Percentiles rank a stretch among this genome's conserved stretches.
Evolutionary conservation across 2,329 filamentous ascomycete species (phyloP).

Genomic region (Sordariomycetes sp.): DNA sequence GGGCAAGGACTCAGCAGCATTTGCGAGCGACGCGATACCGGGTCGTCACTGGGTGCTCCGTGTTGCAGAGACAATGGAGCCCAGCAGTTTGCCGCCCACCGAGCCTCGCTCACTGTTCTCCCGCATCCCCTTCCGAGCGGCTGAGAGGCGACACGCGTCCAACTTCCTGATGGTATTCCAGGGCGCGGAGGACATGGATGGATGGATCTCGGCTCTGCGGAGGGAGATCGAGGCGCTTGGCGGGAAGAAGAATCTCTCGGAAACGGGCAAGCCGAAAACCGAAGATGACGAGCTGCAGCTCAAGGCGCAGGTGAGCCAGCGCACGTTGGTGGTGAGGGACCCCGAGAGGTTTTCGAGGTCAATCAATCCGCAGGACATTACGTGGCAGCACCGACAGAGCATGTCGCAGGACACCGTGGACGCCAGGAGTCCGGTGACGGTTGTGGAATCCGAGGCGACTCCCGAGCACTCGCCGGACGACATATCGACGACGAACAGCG

Average conservation of each 20-base stretch:
- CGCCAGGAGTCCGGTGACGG: slow-evolving; percentile 7
- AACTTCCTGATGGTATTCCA: slow-evolving; percentile 66
- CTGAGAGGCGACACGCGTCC: slow-evolving; percentile 45
- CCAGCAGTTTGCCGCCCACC: slow-evolving; percentile 37
- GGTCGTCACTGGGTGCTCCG: slow-evolving; percentile 74
- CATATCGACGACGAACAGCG: slow-evolving; percentile 44
- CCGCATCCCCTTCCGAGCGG: slow-evolving; percentile 48
- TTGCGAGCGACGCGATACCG: slow-evolving; percentile 69
- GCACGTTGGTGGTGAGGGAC: slow-evolving; percentile 35
- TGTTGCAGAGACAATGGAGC: slow-evolving; percentile 55
- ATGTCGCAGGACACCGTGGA: background rate
- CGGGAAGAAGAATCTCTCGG: slow-evolving; percentile 52
- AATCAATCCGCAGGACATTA: slow-evolving; percentile 21
- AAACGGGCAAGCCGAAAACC: slow-evolving; percentile 42
- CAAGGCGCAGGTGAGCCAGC: slow-evolving; percentile 30
- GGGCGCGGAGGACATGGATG: slow-evolving; percentile 62
- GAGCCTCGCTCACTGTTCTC: slow-evolving; percentile 54
- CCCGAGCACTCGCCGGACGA: slow-evolving; percentile 38
- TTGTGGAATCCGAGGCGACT: slow-evolving; percentile 12
- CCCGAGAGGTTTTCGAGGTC: slow-evolving; percentile 32
- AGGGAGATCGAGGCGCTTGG: slow-evolving; percentile 60
- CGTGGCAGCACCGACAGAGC: slow-evolving; percentile 14
- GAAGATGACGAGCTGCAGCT: slow-evolving; percentile 23
- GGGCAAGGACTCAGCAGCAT: slow-evolving; percentile 65
- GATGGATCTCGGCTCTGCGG: slow-evolving; percentile 60